A percentile compares a stretch with the other conserved stretches of the same genome.
These are phyloP conservation scores for Solanum sitiens DNA, from an alignment of 257 asterid genomes.

Conservation along the genomic window DNA sequence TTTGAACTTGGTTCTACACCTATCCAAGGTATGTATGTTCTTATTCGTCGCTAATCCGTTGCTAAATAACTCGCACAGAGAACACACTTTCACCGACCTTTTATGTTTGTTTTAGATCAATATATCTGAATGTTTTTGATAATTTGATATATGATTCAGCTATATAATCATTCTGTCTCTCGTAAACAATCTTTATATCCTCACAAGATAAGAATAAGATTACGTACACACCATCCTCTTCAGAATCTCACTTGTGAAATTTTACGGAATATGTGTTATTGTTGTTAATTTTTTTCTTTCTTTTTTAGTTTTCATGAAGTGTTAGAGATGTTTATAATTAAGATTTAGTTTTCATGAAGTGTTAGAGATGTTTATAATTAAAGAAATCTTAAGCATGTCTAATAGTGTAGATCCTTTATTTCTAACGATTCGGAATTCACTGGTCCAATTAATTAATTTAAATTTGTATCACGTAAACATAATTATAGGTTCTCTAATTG, in stretches of 20 bases:
- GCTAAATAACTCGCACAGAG: background rate
- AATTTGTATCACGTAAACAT: background rate
- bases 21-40: background rate
- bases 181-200: background rate
- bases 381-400: background rate
- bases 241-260: fast-evolving
- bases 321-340: background rate
- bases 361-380: background rate
- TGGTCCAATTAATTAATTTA: background rate
- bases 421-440: background rate
- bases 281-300: background rate
- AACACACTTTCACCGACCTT: background rate
- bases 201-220: background rate
- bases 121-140: background rate
- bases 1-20: background rate
- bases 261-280: background rate
- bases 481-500: background rate
- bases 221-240: background rate
- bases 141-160: background rate
- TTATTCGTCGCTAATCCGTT: background rate
- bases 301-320: background rate
- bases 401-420: background rate
- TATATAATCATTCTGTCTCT: background rate
- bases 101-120: background rate
- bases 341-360: background rate